phyloP scores from a whole-genome alignment of 768 basidiomycete species.

The Piloderma croceum region DNA sequence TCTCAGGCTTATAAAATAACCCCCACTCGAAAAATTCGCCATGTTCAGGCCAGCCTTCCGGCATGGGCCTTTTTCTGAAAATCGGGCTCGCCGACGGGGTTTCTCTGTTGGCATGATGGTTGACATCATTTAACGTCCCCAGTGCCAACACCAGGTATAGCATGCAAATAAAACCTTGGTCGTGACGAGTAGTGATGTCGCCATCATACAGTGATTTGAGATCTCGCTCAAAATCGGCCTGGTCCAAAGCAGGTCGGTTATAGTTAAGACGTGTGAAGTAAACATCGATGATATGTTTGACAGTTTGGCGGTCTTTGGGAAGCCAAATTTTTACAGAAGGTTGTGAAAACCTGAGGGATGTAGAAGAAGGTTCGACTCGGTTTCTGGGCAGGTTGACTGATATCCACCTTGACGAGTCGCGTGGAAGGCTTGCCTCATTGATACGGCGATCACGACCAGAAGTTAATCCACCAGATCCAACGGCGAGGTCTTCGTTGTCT shows the following conservation, averaged over 20 bases:
- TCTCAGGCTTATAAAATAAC: constrained; percentile 70
- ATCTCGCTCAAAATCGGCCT: constrained; percentile 59
- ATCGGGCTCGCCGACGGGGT: constrained; percentile 27
- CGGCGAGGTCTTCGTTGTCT: constrained; percentile 72
- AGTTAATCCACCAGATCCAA: constrained; percentile 64
- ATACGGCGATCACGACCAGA: constrained; percentile 64
- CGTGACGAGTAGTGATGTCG: constrained; percentile 42
- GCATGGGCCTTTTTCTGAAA: constrained; percentile 45
- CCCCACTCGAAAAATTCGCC: constrained; percentile 84
- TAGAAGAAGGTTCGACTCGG: constrained; percentile 22
- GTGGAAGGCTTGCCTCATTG: constrained; percentile 49
- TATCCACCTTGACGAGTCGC: constrained; percentile 60
- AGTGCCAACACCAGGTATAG: constrained; percentile 74
- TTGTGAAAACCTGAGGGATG: constrained; percentile 19
- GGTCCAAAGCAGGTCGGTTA: constrained; percentile 73
- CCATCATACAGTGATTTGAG: constrained; percentile 65
- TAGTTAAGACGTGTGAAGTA: constrained; percentile 76
- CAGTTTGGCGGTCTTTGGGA: constrained; percentile 70
- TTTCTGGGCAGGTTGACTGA: constrained; percentile 48
- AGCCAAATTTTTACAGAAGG: constrained; percentile 56
- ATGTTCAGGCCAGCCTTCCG: constrained; percentile 64
- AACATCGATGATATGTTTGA: constrained; percentile 53
- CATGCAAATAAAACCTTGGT: constrained; percentile 76
- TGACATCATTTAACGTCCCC: constrained; percentile 78
- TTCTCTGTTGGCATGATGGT: constrained; percentile 54